Evolutionary conservation across 1,284 basidiomycete species (phyloP).

Genomic region (Apiotrichum siamense): DNA sequence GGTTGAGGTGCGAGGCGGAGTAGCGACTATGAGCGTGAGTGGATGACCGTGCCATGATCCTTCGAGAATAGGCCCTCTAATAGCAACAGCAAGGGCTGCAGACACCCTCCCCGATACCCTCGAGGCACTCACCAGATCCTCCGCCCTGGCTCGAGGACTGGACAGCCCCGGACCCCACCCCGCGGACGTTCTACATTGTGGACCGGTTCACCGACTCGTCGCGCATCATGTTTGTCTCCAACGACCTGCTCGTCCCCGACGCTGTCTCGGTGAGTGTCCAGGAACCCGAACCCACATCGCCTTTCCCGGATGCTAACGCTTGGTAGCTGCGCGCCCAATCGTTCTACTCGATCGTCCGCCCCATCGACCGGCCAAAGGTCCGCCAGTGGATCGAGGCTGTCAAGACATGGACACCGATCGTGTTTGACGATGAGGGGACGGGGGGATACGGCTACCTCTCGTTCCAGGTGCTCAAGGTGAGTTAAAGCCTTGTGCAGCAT

Average conservation of each 20-base stretch:
- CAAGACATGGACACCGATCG: constrained; percentile 34
- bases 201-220: constrained; percentile 38
- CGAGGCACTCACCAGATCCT: neutral
- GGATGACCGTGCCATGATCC: too few relatives aligned
- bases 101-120: neutral
- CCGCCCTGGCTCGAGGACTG: constrained; percentile 1
- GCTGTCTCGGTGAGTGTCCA: neutral
- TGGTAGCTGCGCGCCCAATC: constrained; percentile 25
- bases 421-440: constrained; percentile 23
- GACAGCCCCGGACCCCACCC: constrained; percentile 12
- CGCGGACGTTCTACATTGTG: constrained; percentile 35
- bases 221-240: constrained; percentile 34
- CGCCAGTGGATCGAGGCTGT: constrained; percentile 32
- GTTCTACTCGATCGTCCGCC: constrained; percentile 35
- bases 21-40: constrained; percentile 1
- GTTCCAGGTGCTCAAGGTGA: constrained; percentile 33
- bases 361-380: constrained; percentile 30
- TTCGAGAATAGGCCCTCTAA: neutral
- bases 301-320: neutral
- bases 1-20: constrained; percentile 22
- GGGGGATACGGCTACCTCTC: constrained; percentile 34
- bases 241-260: constrained; percentile 31
- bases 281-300: constrained; percentile 11
- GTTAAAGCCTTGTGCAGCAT: neutral
- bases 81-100: neutral